Evolutionary conservation across 768 basidiomycete genomes (phyloP).

Genomic region (Lactarius hengduanensis): DNA sequence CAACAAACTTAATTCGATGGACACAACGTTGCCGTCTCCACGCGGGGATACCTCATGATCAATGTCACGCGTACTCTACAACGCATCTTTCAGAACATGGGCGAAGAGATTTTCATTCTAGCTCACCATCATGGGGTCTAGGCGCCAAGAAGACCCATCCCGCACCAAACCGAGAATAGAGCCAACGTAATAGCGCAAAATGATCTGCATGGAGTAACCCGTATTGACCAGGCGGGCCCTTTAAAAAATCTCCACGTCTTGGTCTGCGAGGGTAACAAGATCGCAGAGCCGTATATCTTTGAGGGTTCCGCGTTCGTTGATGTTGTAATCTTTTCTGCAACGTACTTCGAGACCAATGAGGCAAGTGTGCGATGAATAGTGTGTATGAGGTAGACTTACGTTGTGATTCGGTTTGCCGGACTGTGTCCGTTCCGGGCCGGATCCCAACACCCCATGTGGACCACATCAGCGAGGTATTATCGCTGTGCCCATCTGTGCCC

Average conservation of each 20-base stretch:
- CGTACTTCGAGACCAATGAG: conserved; percentile 46
- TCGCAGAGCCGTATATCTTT: conserved; percentile 28
- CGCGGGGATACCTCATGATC: conserved; percentile 55
- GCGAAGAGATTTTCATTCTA: neutral
- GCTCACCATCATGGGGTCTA: conserved; percentile 62
- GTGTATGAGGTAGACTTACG: conserved; percentile 38
- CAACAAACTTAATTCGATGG: conserved; percentile 68
- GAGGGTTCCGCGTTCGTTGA: conserved; percentile 64
- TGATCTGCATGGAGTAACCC: conserved; percentile 67
- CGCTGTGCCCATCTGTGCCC: too few relatives aligned
- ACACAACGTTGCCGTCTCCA: conserved; percentile 74
- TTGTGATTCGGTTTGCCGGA: too few relatives aligned
- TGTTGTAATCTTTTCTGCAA: conserved; percentile 60
- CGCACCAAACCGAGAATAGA: conserved; percentile 68
- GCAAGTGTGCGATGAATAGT: neutral
- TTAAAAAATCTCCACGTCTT: conserved; percentile 79
- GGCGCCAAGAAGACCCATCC: conserved; percentile 62
- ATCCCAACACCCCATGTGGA: too few relatives aligned
- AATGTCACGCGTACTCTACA: conserved; percentile 49
- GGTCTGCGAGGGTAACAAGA: conserved; percentile 35
- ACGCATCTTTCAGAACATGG: neutral
- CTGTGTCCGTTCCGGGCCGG: too few relatives aligned
- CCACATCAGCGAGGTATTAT: too few relatives aligned
- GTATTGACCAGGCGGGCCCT: conserved; percentile 72
- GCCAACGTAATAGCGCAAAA: conserved; percentile 72